Conservation (phyloP, 768 basidiomycete genomes). For the Tephrocybe rancida region DNA sequence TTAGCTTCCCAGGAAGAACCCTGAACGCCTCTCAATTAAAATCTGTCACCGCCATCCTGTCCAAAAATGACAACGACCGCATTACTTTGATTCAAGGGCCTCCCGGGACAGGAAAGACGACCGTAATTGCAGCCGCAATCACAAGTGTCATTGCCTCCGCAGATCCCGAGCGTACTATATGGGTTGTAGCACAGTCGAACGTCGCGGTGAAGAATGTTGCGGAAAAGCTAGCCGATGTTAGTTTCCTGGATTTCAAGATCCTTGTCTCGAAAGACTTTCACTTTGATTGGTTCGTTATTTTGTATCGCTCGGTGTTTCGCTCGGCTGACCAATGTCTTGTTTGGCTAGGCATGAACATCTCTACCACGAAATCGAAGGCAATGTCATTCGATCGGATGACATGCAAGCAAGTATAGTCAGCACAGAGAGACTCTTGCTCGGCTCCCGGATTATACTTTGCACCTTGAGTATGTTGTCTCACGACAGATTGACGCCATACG, state of each 20-base stretch:
- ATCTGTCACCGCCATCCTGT: constrained; percentile 37
- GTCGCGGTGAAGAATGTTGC: constrained; percentile 84
- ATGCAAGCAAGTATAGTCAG: constrained; percentile 24
- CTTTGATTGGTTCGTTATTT: constrained; percentile 55
- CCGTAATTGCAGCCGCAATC: constrained; percentile 56
- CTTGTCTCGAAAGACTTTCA: constrained; percentile 69
- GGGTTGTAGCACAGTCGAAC: constrained; percentile 76
- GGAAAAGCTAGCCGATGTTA: constrained; percentile 58
- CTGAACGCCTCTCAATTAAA: constrained; percentile 38
- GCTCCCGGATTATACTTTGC: constrained; percentile 60
- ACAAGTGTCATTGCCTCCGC: constrained; percentile 32
- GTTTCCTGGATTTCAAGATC: constrained; percentile 54
- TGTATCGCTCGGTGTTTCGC: background rate
- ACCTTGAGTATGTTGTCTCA: constrained; percentile 68
- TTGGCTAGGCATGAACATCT: constrained; percentile 70
- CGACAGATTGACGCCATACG: constrained; percentile 22
- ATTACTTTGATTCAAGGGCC: constrained; percentile 49
- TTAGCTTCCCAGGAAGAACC: constrained; percentile 19
- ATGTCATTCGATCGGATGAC: constrained; percentile 49
- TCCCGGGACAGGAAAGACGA: constrained; percentile 68
- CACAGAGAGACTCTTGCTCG: constrained; percentile 29
- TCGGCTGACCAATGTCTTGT: no score
- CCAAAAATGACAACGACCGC: constrained; percentile 26
- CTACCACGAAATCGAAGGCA: constrained; percentile 47
- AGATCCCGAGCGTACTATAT: constrained; percentile 40